phyloP scores from a whole-genome alignment of 768 basidiomycete genomes.

The Xerocomellus dryophilus region DNA sequence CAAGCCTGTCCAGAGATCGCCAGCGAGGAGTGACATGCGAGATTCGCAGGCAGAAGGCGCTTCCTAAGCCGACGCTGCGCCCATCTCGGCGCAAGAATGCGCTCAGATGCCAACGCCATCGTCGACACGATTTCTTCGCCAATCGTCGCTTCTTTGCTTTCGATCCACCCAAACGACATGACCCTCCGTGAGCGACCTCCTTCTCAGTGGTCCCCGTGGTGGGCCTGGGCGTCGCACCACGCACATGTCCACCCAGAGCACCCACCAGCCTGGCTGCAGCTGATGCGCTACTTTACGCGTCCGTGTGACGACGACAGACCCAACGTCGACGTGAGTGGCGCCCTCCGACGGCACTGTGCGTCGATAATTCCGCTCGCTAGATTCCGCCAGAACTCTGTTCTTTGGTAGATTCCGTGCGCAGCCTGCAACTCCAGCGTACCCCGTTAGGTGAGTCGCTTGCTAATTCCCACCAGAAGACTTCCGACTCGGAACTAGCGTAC shows the following conservation, averaged over 20 bases:
- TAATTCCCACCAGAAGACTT: not conserved
- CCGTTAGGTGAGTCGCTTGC: constrained; percentile 12
- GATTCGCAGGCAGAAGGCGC: not conserved
- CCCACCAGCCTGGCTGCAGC: constrained; percentile 23
- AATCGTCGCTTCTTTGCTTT: constrained; percentile 35
- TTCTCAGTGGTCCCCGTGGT: constrained; percentile 34
- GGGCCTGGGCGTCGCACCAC: constrained; percentile 32
- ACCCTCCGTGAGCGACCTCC: constrained; percentile 22
- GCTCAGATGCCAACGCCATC: constrained; percentile 9
- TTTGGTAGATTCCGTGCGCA: constrained; percentile 24
- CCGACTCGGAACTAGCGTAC: constrained; percentile 5
- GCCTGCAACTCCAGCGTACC: constrained; percentile 27
- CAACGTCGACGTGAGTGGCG: constrained; percentile 15
- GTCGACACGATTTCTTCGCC: constrained; percentile 22
- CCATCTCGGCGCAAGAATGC: too few species aligned
- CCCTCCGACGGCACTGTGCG: not conserved
- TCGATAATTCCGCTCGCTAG: constrained; percentile 6
- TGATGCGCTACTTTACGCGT: constrained; percentile 25
- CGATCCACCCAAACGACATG: constrained; percentile 48
- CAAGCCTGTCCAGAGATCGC: not conserved
- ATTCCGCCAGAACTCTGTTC: constrained; percentile 23
- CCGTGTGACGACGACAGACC: constrained; percentile 6
- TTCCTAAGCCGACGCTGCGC: not conserved
- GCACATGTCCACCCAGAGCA: constrained; percentile 12
- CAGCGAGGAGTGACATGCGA: not conserved